These are phyloP conservation scores for Mycena albidolilacea DNA, from an alignment of 768 basidiomycete species.

Conservation along the genomic window DNA sequence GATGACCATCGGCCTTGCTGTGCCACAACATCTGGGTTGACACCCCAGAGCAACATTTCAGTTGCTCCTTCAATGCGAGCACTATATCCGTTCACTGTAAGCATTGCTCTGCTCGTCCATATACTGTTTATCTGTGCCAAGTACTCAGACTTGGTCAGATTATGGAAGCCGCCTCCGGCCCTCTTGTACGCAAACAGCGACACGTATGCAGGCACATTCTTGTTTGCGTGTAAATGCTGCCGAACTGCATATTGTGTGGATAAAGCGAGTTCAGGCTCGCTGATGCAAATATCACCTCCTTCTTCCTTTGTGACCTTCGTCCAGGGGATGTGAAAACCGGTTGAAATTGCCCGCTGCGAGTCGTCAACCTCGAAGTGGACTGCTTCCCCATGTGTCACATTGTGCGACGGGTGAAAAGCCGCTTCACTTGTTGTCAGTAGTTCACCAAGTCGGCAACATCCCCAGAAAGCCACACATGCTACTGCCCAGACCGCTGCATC, in stretches of 20 bases:
- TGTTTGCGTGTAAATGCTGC: constrained; percentile 42
- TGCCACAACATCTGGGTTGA: constrained; percentile 51
- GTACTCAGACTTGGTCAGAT: constrained; percentile 3
- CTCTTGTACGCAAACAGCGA: constrained; percentile 41
- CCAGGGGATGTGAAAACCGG: constrained; percentile 52
- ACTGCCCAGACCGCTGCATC: constrained; percentile 52
- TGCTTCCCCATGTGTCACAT: constrained; percentile 28
- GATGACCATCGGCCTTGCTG: constrained; percentile 53
- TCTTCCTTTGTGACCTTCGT: constrained; percentile 49
- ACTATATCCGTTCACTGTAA: background rate
- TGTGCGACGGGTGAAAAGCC: constrained; percentile 39
- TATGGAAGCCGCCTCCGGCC: constrained; percentile 22
- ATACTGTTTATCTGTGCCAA: constrained; percentile 6
- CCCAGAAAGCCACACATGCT: constrained; percentile 53
- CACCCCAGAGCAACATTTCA: constrained; percentile 44
- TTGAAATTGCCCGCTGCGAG: constrained; percentile 27
- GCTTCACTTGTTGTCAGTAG: constrained; percentile 35
- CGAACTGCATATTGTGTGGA: constrained; percentile 39
- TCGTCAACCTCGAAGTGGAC: background rate
- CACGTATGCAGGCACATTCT: constrained; percentile 34
- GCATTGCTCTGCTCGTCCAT: background rate
- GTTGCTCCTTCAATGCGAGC: constrained; percentile 47
- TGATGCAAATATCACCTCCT: constrained; percentile 49
- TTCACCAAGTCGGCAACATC: constrained; percentile 50
- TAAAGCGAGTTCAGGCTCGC: constrained; percentile 22